Evolutionary conservation across 1,284 basidiomycete genomes (phyloP).

Genomic region (Bondarzewia mesenterica): DNA sequence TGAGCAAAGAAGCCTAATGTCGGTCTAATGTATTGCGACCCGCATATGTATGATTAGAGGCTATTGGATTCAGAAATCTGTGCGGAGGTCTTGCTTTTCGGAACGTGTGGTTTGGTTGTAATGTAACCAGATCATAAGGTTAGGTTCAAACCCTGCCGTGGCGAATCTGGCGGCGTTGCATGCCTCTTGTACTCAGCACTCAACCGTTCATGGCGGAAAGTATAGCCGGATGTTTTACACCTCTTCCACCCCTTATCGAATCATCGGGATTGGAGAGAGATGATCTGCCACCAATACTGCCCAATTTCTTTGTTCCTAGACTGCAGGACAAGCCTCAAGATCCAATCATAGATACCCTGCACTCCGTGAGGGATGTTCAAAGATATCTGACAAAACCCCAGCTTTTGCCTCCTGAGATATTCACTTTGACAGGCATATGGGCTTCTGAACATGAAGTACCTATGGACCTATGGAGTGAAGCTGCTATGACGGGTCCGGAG

Average conservation of each 20-base stretch:
- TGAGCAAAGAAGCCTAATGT: no score
- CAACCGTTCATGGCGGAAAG: background rate
- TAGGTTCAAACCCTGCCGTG: no score
- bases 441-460: background rate
- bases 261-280: background rate
- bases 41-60: no score
- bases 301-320: slow-evolving; percentile 49
- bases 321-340: slow-evolving; percentile 66
- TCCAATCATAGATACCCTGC: slow-evolving; percentile 57
- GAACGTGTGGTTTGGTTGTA: no score
- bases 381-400: background rate
- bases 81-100: no score
- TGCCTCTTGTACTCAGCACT: background rate
- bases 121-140: no score
- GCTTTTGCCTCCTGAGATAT: slow-evolving; percentile 20
- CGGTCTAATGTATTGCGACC: no score
- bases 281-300: slow-evolving; percentile 7
- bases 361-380: slow-evolving; percentile 19
- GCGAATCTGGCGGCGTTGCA: no score
- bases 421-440: slow-evolving; percentile 12
- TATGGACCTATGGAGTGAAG: background rate
- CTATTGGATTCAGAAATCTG: no score
- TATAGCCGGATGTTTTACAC: background rate
- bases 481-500: background rate
- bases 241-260: background rate